Conservation (phyloP, 768 basidiomycete genomes). For the Phlebiopsis flavidoalba region DNA sequence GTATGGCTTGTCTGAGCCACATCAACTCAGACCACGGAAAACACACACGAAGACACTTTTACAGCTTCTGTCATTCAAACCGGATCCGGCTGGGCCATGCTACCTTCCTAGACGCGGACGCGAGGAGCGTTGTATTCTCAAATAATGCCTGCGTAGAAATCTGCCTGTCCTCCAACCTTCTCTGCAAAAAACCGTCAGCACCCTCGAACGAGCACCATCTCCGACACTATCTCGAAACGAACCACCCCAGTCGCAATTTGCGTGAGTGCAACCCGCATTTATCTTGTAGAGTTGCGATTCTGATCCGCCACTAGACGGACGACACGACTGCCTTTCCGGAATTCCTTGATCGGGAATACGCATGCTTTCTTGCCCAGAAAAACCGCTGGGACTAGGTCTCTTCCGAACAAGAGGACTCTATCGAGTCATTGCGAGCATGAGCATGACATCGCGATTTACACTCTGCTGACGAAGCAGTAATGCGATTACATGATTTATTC, state of each 20-base stretch:
- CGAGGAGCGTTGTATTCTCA: slow-evolving; percentile 47
- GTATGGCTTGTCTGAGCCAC: neutral
- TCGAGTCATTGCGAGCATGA: slow-evolving; percentile 57
- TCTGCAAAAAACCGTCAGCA: slow-evolving; percentile 73
- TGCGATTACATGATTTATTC: too few relatives aligned
- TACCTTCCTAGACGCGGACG: slow-evolving; percentile 66
- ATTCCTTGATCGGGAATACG: slow-evolving; percentile 75
- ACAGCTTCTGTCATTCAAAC: slow-evolving; percentile 53
- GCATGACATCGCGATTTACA: slow-evolving; percentile 41
- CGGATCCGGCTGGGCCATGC: slow-evolving; percentile 76
- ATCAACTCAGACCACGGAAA: slow-evolving; percentile 36
- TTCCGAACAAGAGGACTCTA: slow-evolving; percentile 48
- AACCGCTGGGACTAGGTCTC: slow-evolving; percentile 72
- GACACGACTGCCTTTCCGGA: slow-evolving; percentile 77
- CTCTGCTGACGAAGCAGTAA: neutral
- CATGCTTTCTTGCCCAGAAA: slow-evolving; percentile 65
- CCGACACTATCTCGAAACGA: slow-evolving; percentile 50
- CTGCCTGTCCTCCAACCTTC: slow-evolving; percentile 73
- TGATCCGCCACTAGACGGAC: slow-evolving; percentile 47
- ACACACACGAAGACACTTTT: slow-evolving; percentile 55
- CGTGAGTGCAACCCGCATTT: slow-evolving; percentile 37
- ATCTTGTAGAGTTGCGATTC: neutral
- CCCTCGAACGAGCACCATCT: slow-evolving; percentile 72
- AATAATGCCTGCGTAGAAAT: slow-evolving; percentile 69
- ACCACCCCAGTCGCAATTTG: slow-evolving; percentile 75